Evolutionary conservation across 2,329 filamentous ascomycete genomes (phyloP), one percentile per base, ranked within the genome.

Genomic region (Tolypocladium ovalisporum): DNA sequence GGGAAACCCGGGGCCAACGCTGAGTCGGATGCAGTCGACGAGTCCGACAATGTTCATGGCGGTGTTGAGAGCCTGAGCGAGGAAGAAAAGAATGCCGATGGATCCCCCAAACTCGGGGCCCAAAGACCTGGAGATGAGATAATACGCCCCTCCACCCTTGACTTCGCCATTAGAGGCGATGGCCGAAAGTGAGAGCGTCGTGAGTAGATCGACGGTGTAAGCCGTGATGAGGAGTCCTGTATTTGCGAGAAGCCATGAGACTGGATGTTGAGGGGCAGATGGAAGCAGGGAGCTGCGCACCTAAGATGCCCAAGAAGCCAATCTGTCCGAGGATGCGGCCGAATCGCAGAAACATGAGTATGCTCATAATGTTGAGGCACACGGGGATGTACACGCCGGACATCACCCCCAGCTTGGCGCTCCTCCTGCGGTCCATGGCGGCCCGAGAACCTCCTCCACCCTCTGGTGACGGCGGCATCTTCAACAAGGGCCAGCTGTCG

Each of bases 151-250:
- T 17, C 90, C 90, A 17, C 90, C 90, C 64, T 89, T 86, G 57
- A 96, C 90, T 52, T 91, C 92, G 32, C 90, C 90, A 69, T 96
- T 96, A 2, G 89, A 92, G 37, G 90, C 90, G 65, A 96, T 93
- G 12, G 90, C 90, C 5, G 90, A 95, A 35, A 96, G 81, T 3
- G 90, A 95, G 66, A 95, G 84, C 0, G 88, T 90, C 0, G 90
- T 95, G 55, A 95, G 76, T n/a, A 94, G 78, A 67, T 94, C 87
- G 63, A 96, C 87, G 19, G 83, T 73, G 68, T 95, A 96, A n/a
- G 88, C 87, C 47, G 82, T 78, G 59, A 88, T 67, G 59, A 96
- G 81, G 70, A 94, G 81, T 54, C 83, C 86, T 90, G 62, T 32
- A 15, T 52, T 37, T 36, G 27, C 24, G 54, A 35, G 12, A 54